Percentiles rank a stretch among this genome's conserved stretches.
phyloP scores from a whole-genome alignment of 495 filamentous ascomycete genomes.

The Podospora didyma region DNA sequence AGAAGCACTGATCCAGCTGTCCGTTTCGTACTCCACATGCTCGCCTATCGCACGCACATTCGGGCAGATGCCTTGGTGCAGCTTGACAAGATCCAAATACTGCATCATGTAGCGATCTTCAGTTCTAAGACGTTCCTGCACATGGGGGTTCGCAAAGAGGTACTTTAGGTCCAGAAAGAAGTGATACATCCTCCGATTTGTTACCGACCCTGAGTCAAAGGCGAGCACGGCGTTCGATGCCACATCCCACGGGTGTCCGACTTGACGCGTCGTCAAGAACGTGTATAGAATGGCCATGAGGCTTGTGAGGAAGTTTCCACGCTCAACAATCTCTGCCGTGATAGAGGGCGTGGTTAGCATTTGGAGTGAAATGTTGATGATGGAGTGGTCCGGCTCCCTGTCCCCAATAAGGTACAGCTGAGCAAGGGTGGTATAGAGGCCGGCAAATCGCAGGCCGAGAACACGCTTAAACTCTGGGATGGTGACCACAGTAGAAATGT shows the following conservation, averaged over 20 bases:
- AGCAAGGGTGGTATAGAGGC: constrained; percentile 86
- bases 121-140: constrained; percentile 73
- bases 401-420: constrained; percentile 96
- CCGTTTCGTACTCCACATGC: constrained; percentile 96
- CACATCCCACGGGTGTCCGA: constrained; percentile 86
- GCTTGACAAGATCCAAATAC: constrained; percentile 90
- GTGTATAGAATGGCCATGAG: constrained; percentile 96
- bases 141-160: constrained; percentile 79
- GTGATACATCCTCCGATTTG: constrained; percentile 91
- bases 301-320: constrained; percentile 94
- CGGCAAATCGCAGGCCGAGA: constrained; percentile 84
- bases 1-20: constrained; percentile 95
- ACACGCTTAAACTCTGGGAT: constrained; percentile 97
- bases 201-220: constrained; percentile 88
- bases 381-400: constrained; percentile 94
- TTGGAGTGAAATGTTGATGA: constrained; percentile 93
- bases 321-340: constrained; percentile 85
- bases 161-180: constrained; percentile 93
- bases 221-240: constrained; percentile 77
- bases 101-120: constrained; percentile 87
- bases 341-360: constrained; percentile 96
- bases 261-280: constrained; percentile 91
- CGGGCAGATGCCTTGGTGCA: constrained; percentile 95
- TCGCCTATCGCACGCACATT: constrained; percentile 89
- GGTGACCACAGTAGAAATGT: constrained; percentile 92